A percentile compares a stretch with the other conserved stretches of the same genome.
Conservation (phyloP, 108 stramenopile species). For the Schizochytrium sp. region DNA sequence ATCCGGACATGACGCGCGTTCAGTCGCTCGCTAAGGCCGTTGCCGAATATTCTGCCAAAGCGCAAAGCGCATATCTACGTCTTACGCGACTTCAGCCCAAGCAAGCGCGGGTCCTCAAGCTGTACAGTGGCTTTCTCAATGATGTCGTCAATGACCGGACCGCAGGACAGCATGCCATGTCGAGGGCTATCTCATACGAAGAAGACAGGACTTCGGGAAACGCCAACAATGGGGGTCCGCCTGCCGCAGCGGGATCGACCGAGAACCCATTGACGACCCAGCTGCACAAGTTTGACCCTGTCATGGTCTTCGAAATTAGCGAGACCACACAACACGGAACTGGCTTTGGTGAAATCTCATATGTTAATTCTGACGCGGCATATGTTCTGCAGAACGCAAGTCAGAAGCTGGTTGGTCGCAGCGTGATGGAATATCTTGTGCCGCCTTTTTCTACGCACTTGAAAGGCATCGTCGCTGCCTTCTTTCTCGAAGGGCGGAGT, state of each 20-base stretch:
- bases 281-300: background rate
- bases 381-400: background rate
- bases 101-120: background rate
- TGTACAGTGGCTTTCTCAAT: background rate
- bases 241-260: too few relatives aligned
- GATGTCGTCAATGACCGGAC: conserved; percentile 1
- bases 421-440: background rate
- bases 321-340: background rate
- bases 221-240: too few relatives aligned
- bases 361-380: background rate
- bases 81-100: background rate
- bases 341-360: background rate
- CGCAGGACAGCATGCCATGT: background rate
- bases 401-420: background rate
- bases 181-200: background rate
- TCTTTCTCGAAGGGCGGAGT: background rate
- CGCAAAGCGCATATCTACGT: background rate
- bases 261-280: too few relatives aligned
- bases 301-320: background rate
- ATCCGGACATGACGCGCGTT: background rate
- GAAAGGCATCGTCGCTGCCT: background rate
- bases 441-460: background rate
- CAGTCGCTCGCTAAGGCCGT: background rate
- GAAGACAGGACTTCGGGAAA: background rate
- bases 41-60: background rate